Percentiles rank a stretch among this genome's conserved stretches.
phyloP scores from a whole-genome alignment of 2,329 filamentous ascomycete species.

The Biscogniauxia sp. region DNA sequence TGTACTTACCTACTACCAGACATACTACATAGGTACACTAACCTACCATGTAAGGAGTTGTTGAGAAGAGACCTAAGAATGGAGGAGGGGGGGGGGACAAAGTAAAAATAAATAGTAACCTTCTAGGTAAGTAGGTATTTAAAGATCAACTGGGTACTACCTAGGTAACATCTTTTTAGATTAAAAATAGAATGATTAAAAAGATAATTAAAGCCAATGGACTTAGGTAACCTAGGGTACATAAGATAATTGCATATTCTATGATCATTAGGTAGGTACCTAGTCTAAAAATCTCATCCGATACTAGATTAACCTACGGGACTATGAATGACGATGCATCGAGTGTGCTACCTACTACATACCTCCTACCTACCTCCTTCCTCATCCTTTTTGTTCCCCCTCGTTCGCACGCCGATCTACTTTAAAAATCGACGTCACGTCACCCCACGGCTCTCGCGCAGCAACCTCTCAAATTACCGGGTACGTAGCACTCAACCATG shows the following conservation, averaged over 20 bases:
- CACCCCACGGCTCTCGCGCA: background rate
- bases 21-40: no score
- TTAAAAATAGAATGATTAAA: background rate
- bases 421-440: background rate
- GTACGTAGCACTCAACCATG: background rate
- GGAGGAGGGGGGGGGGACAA: background rate
- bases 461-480: background rate
- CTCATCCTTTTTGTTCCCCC: background rate
- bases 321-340: no score
- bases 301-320: no score
- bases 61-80: no score
- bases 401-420: background rate
- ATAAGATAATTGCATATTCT: no score
- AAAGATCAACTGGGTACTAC: background rate
- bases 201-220: background rate
- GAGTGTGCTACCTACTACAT: background rate
- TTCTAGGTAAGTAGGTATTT: no score
- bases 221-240: no score
- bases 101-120: background rate
- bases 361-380: background rate
- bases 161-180: background rate
- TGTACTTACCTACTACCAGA: no score
- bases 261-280: no score
- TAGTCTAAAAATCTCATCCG: no score
- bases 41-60: no score